Evolutionary conservation across 202 grass and related monocot species (phyloP), one percentile per base, ranked within the genome.

Genomic region (Hordeum pubiflorum): DNA sequence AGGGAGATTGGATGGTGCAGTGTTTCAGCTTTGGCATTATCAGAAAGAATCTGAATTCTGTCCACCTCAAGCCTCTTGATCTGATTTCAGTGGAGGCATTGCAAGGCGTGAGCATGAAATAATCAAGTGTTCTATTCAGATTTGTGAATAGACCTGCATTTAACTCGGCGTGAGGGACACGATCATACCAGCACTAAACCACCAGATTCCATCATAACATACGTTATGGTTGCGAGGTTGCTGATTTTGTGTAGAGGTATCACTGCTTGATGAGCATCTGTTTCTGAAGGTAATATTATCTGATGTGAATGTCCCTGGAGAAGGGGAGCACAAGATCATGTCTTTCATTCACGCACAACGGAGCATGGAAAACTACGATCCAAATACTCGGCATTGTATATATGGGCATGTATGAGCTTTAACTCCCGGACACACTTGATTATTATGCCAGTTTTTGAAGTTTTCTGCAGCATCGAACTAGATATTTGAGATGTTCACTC

Each of bases 361-460:
- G 17, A 68, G 64, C 64, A 68, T 40, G 64, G 36, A 68, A 40
- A 40, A 10, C 36, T 68, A 68, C 40, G 88, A 93, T 68, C 64
- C 64, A 2, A 68, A 68, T 36, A 68, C 90, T 12, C 68, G 74
- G 0, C 93, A 92, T 38, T 96, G 93, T 29, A 73, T 96, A 33
- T 92, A 92, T 78, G 90, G 90, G 15, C 14, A 90, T 74, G 93
- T 92, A 90, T 0, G 75, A 27, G 14, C 3, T 20, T 14, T n/a
- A 9, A 67, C 46, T 37, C 4, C 10, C 64, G 10, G 2, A 31
- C 18, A 6, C 8, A 37, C 38, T 63, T 63, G 59, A 3, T 29
- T 14, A 15, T 71, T 15, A 71, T 71, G 22, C 46, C 40, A 72
- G 13, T 31, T 1, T 72, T 31, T 5, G 11, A 72, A 72, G 9